A percentile compares a stretch with the other conserved stretches of the same genome.
Conservation (phyloP, 805 yeast species). For the Myxozyma geophila region DNA sequence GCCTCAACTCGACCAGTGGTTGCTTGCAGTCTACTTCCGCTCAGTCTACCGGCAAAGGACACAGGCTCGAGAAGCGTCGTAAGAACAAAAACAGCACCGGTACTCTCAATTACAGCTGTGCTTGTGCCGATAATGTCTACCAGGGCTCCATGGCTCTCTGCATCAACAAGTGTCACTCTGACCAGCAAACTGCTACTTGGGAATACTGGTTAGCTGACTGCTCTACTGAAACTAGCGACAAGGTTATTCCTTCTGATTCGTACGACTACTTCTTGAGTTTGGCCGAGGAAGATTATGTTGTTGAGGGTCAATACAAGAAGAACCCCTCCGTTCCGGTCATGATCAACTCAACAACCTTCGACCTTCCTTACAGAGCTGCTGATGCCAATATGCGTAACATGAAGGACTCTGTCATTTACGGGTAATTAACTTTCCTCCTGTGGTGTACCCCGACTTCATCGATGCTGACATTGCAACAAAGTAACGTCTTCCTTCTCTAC, state of each 20-base stretch:
- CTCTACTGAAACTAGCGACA: background rate
- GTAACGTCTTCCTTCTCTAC: slow-evolving; percentile 24
- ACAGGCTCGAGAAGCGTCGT: background rate
- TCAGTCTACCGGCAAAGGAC: background rate
- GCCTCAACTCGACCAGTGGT: background rate
- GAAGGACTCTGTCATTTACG: slow-evolving; percentile 15
- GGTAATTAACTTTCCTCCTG: background rate
- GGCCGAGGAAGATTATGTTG: slow-evolving; percentile 9
- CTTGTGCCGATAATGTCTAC: slow-evolving; percentile 18
- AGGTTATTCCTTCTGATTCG: background rate
- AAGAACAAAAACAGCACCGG: background rate
- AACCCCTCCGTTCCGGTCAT: slow-evolving; percentile 12
- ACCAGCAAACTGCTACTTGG: slow-evolving; percentile 13
- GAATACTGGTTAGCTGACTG: background rate
- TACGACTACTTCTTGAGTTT: slow-evolving; percentile 6
- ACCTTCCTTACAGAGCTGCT: background rate
- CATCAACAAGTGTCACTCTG: slow-evolving; percentile 8
- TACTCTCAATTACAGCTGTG: slow-evolving; percentile 13
- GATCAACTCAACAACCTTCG: slow-evolving; percentile 1
- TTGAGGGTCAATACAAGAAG: background rate
- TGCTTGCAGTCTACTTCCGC: background rate
- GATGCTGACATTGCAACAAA: background rate
- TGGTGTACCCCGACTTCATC: background rate
- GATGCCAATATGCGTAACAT: slow-evolving; percentile 5
- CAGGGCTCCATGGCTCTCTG: slow-evolving; percentile 16